Evolutionary conservation across 148 eudicot genomes (phyloP), one percentile per base, ranked within the genome.

Genomic region (Chenopodium suecicum): DNA sequence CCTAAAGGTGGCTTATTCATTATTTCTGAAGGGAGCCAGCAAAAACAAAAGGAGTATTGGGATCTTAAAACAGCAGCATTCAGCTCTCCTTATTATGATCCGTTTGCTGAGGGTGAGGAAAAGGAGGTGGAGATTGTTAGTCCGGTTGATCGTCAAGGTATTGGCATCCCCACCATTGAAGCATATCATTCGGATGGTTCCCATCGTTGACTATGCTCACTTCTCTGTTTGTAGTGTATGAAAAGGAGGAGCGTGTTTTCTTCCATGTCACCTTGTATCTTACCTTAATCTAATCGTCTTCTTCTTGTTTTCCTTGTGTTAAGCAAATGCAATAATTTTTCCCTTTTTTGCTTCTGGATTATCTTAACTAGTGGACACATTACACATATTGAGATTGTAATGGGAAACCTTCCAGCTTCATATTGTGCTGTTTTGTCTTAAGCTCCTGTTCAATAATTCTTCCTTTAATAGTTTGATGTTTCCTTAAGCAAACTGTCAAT

Each of bases 41-140:
- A 52, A 69, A 10, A 47, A 19, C 37, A 3, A 31, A 69, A 50
- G 34, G 73, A 50, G 25, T 44, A 52, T 23, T 20, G 50, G 20
- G 63, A 47, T 77, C 64, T 29, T 32, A 27, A 8, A 60, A 31
- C 64, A 32, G 71, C 25, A 41, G 37, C 16, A 6, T 82, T 82
- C 27, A 20, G 71, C 54, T 77, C 80, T 63, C 84, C 84, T 16
- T 82, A 44, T 76, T 71, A 82, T 34, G 80, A 63, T 69, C 81
- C 81, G 13, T 82, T 71, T 77, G 81, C 54, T 13, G 50, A 60
- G 2, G 58, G 17, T 22, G 20, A 5, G 44, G 80, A 76, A 58
- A 58, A 17, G 14, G 76, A 58, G 23, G 37, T 44, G 17, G 66
- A 70, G 56, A n/a, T 70, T 31, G 31, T 19, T 23, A 70, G 22